Percentiles rank a stretch among this genome's conserved stretches.
These are phyloP conservation scores for Phlebiopsis gigantea DNA, from an alignment of 768 basidiomycete species.

Conservation along the genomic window DNA sequence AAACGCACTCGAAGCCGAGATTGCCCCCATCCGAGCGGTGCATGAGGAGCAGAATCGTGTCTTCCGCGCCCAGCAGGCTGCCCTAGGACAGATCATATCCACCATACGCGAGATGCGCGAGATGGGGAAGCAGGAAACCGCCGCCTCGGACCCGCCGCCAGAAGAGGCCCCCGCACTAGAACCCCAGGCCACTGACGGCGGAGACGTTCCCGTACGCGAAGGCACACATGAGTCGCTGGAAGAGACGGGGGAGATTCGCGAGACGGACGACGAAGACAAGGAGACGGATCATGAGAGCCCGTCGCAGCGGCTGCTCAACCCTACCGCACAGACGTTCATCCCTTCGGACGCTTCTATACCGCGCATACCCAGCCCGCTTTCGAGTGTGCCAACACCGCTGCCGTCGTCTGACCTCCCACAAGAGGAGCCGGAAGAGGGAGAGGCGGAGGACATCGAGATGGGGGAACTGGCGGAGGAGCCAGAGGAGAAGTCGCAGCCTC, in stretches of 20 bases:
- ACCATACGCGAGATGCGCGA: conserved; percentile 59
- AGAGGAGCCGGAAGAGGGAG: conserved; percentile 37
- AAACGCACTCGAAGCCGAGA: conserved; percentile 67
- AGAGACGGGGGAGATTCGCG: conserved; percentile 29
- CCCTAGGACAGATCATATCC: conserved; percentile 58
- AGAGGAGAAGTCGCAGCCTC: conserved; percentile 49
- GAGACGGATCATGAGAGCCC: conserved; percentile 33
- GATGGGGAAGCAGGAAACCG: conserved; percentile 60
- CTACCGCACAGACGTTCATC: conserved; percentile 28
- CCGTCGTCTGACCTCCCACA: conserved; percentile 4
- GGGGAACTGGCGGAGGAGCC: conserved; percentile 81
- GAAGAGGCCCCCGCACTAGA: conserved; percentile 49
- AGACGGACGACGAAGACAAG: conserved; percentile 40
- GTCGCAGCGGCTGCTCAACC: conserved; percentile 28
- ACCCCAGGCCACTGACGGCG: conserved; percentile 13
- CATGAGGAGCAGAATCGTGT: conserved; percentile 67
- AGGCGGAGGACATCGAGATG: conserved; percentile 84
- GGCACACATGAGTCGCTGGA: conserved; percentile 8
- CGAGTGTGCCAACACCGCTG: conserved; percentile 11
- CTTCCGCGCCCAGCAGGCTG: conserved; percentile 62
- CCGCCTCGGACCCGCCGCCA: conserved; percentile 35
- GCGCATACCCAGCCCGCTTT: conserved; percentile 24
- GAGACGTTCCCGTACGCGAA: conserved; percentile 20
- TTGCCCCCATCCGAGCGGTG: conserved; percentile 66
- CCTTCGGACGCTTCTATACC: conserved; percentile 21